Percentiles rank a stretch among this genome's conserved stretches.
phyloP scores from a whole-genome alignment of 176 grass and related monocot genomes.

The Eragrostis curvula region DNA sequence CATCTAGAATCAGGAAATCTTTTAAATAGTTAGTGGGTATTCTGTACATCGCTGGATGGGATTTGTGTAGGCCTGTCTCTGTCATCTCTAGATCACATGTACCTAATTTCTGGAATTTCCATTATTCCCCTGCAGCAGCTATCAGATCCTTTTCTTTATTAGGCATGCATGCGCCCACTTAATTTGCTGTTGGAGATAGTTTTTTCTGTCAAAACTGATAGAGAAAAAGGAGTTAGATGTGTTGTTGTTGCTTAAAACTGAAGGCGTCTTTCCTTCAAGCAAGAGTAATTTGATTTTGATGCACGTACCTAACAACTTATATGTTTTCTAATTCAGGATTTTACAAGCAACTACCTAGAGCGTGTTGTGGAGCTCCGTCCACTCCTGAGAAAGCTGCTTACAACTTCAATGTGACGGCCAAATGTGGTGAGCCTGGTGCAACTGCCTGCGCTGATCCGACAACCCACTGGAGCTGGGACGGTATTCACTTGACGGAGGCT shows the following conservation, averaged over 20 bases:
- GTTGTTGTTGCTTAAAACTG: constrained; percentile 24
- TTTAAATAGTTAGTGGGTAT: not conserved
- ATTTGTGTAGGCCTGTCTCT: constrained; percentile 11
- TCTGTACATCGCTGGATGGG: not conserved
- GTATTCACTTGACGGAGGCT: constrained; percentile 73
- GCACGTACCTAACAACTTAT: constrained; percentile 30
- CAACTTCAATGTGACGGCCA: constrained; percentile 63
- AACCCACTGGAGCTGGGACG: constrained; percentile 69
- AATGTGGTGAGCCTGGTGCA: constrained; percentile 58
- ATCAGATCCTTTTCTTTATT: constrained; percentile 19
- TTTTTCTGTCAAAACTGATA: constrained; percentile 34
- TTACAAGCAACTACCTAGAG: constrained; percentile 50
- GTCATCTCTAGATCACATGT: constrained; percentile 32
- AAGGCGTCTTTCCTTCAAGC: constrained; percentile 34
- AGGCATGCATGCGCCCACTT: not conserved
- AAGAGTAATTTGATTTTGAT: not conserved
- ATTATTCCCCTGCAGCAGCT: not conserved
- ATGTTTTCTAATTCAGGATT: constrained; percentile 49
- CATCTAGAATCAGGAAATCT: constrained; percentile 1
- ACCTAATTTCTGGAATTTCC: constrained; percentile 29
- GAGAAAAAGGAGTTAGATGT: constrained; percentile 13
- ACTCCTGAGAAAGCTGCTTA: constrained; percentile 51
- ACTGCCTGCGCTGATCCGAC: constrained; percentile 56
- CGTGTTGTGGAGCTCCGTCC: constrained; percentile 59
- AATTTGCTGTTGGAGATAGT: constrained; percentile 23